Percentiles rank a stretch among this genome's conserved stretches.
Evolutionary conservation across 352 stramenopile species (phyloP).

Genomic region (Pythium vanterpoolii): DNA sequence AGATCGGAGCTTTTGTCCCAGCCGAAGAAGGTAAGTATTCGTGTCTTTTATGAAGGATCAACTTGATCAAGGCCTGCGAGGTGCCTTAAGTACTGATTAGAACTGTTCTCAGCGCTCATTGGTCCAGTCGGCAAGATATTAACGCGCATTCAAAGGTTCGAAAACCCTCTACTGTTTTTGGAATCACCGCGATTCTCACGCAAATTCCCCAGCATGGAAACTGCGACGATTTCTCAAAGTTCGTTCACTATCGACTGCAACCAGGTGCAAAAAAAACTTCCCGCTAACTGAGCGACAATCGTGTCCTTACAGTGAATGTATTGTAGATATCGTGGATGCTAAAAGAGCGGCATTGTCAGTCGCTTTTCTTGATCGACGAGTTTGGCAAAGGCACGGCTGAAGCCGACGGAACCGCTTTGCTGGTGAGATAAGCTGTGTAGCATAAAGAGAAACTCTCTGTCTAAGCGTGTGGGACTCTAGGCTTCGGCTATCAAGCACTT

Average conservation of each 20-base stretch:
- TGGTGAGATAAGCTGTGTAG: constrained; percentile 38
- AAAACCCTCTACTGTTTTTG: background rate
- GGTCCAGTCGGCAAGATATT: constrained; percentile 78
- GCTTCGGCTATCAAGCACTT: constrained; percentile 63
- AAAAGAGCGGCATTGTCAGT: constrained; percentile 52
- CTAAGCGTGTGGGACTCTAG: constrained; percentile 27
- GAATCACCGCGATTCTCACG: background rate
- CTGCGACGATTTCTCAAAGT: constrained; percentile 65
- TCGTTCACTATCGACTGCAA: constrained; percentile 89
- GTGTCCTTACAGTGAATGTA: background rate
- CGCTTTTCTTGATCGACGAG: constrained; percentile 83
- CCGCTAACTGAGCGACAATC: background rate
- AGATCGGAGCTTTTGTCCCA: constrained; percentile 82
- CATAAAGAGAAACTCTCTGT: background rate
- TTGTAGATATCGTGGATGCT: constrained; percentile 81
- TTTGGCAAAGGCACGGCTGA: constrained; percentile 86
- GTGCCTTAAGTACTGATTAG: background rate
- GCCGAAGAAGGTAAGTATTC: constrained; percentile 49
- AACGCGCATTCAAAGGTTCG: constrained; percentile 68
- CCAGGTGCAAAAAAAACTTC: constrained; percentile 42
- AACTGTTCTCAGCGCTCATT: constrained; percentile 46
- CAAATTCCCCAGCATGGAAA: constrained; percentile 56
- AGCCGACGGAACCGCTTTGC: constrained; percentile 65
- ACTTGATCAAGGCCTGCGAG: background rate
- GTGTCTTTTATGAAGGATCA: background rate